phyloP scores from a whole-genome alignment of 116 monocot genomes.

The Trichopus zeylanicus region DNA sequence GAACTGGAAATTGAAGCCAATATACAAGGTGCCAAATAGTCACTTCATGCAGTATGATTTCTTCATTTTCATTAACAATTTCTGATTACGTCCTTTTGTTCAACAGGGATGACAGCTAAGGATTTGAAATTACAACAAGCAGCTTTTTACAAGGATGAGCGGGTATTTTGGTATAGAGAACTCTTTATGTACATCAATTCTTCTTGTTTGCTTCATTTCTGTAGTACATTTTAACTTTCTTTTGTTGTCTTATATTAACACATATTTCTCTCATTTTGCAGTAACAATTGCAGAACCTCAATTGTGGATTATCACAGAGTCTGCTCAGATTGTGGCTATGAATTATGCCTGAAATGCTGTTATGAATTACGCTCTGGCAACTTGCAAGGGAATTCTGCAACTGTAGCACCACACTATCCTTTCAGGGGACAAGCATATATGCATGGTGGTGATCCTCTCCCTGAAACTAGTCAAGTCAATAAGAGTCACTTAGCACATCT shows the following conservation, averaged over 20 bases:
- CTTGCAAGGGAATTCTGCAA: neutral
- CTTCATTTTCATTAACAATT: neutral
- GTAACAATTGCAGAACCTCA: constrained; percentile 3
- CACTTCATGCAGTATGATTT: neutral
- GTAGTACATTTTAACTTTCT: neutral
- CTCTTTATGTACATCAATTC: neutral
- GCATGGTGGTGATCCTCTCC: constrained; percentile 3
- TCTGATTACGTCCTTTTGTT: neutral
- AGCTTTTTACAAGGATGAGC: neutral
- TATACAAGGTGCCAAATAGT: neutral
- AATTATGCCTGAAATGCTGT: constrained; percentile 1
- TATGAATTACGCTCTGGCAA: neutral
- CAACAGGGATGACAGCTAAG: neutral
- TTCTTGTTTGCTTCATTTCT: neutral
- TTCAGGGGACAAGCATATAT: neutral
- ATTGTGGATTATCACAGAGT: neutral
- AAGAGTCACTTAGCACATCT: neutral
- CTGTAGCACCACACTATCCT: neutral
- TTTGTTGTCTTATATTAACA: neutral
- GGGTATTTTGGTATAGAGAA: neutral
- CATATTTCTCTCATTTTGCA: neutral
- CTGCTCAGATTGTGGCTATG: neutral
- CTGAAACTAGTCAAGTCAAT: neutral
- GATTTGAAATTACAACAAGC: neutral
- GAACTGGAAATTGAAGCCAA: neutral